Evolutionary conservation across 306 rosid genomes (phyloP).

Genomic region (Cucumis sativus): Cucumber_9930_V3 NC_026657.2:12734001-12734500

Average conservation of each 20-base stretch:
- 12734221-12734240: conserved; percentile 46
- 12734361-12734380: conserved; percentile 58
- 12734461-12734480: conserved; percentile 46
- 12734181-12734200: conserved; percentile 58
- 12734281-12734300: conserved; percentile 70
- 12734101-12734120: conserved; percentile 33
- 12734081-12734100: conserved; percentile 24
- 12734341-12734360: conserved; percentile 76
- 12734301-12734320: conserved; percentile 37
- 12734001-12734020: conserved; percentile 48
- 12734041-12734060: conserved; percentile 18
- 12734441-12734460: conserved; percentile 62
- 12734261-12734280: conserved; percentile 61
- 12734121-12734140: conserved; percentile 45
- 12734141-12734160: conserved; percentile 45
- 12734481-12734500: conserved; percentile 49
- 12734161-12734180: conserved; percentile 25
- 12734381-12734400: conserved; percentile 44
- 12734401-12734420: conserved; percentile 62
- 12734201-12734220: conserved; percentile 49
- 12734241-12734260: conserved; percentile 46
- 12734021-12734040: conserved; percentile 19
- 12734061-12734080: conserved; percentile 32
- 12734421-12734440: conserved; percentile 49
- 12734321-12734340: conserved; percentile 46